Evolutionary conservation across 768 basidiomycete species (phyloP).

Genomic region (Calocera viscosa): DNA sequence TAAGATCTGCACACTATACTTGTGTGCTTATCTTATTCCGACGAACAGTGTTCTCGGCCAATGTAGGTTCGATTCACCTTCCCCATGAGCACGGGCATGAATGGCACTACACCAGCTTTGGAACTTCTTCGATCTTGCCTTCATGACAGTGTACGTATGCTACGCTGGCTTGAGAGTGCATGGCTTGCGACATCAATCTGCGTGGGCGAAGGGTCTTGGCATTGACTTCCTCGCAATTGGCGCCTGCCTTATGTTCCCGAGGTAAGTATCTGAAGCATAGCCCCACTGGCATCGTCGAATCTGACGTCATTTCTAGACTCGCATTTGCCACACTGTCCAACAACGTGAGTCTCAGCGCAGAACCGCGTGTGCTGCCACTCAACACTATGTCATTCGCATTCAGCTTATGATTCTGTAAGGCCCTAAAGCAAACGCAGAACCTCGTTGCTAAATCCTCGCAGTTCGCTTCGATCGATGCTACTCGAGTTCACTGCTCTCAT

Average conservation of each 20-base stretch:
- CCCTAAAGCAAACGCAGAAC: conserved; percentile 31
- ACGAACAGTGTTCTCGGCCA: conserved; percentile 22
- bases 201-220: conserved; percentile 57
- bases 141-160: conserved; percentile 66
- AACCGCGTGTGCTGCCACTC: not conserved
- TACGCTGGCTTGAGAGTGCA: conserved; percentile 69
- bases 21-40: not conserved
- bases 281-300: not conserved
- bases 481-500: conserved; percentile 75
- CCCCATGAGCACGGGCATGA: not conserved
- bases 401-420: conserved; percentile 32
- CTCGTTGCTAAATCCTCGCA: conserved; percentile 37
- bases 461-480: conserved; percentile 83
- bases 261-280: conserved; percentile 31
- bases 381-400: not conserved
- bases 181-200: conserved; percentile 51
- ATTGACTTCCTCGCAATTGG: conserved; percentile 78
- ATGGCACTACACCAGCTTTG: conserved; percentile 22
- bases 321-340: conserved; percentile 80
- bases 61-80: conserved; percentile 15
- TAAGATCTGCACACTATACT: conserved; percentile 21
- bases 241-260: conserved; percentile 80
- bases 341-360: conserved; percentile 20
- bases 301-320: conserved; percentile 36
- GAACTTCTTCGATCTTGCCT: conserved; percentile 91